Conservation (phyloP, 2,329 filamentous ascomycete genomes). For the Aspergillus sp. region DNA sequence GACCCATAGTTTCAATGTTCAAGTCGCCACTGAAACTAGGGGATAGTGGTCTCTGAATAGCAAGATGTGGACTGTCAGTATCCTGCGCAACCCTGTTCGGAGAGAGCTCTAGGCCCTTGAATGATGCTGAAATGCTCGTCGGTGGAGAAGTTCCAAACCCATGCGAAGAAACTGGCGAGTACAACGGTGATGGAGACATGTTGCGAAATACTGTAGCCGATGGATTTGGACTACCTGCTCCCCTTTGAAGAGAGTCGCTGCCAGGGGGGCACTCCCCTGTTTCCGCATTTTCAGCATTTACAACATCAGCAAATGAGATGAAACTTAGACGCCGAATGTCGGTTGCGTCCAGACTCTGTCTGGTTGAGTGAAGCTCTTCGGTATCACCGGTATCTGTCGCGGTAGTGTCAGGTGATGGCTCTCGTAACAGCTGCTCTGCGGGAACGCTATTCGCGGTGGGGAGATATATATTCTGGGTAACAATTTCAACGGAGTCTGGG, state of each 20-base stretch:
- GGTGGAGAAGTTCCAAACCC: constrained; percentile 69
- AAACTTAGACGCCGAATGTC: constrained; percentile 87
- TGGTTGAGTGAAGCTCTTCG: constrained; percentile 60
- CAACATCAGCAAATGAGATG: constrained; percentile 94
- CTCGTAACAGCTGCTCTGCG: constrained; percentile 35
- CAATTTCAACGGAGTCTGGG: constrained; percentile 87
- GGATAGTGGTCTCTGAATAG: constrained; percentile 53
- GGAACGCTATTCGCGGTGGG: constrained; percentile 68
- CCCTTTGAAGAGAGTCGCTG: constrained; percentile 65
- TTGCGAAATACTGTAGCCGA: constrained; percentile 44
- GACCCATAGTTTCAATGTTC: constrained; percentile 90
- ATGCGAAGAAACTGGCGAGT: constrained; percentile 74
- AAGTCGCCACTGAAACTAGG: constrained; percentile 64
- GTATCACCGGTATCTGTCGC: constrained; percentile 55
- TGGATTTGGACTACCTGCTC: constrained; percentile 6
- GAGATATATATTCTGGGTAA: constrained; percentile 82
- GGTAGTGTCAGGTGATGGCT: constrained; percentile 52
- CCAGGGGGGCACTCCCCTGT: constrained; percentile 49
- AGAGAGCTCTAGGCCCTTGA: constrained; percentile 47
- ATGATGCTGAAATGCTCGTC: constrained; percentile 70
- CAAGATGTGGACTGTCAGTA: constrained; percentile 62
- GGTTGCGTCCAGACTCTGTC: constrained; percentile 72
- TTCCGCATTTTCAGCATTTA: constrained; percentile 66
- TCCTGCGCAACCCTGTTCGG: constrained; percentile 56
- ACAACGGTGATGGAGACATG: constrained; percentile 74